These are phyloP conservation scores for Chaetomium fimeti DNA, from an alignment of 495 filamentous ascomycete species.

Conservation along the genomic window DNA sequence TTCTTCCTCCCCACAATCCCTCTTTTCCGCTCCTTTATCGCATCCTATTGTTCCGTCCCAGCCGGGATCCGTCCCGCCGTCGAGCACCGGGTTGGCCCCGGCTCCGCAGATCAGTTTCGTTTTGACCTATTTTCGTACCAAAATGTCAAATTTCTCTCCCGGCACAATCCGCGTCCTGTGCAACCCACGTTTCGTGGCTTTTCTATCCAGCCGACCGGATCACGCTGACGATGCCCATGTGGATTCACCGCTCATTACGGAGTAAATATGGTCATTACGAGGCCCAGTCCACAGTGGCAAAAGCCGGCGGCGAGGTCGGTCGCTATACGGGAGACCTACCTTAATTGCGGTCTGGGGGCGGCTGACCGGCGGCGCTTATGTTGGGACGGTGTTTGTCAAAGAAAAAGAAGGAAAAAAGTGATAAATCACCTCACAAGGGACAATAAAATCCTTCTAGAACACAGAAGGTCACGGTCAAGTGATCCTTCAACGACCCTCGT, in stretches of 20 bases:
- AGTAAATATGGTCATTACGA: too few relatives aligned
- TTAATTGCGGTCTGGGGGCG: conserved; percentile 4
- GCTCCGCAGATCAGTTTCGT: conserved; percentile 9
- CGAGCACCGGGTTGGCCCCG: neutral
- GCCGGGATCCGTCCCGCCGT: neutral
- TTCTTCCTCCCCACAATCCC: neutral
- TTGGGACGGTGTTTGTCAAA: neutral
- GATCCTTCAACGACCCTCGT: conserved; percentile 6
- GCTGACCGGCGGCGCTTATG: neutral
- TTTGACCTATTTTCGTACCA: neutral
- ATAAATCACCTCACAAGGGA: neutral
- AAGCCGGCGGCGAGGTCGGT: conserved; percentile 9
- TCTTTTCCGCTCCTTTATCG: neutral
- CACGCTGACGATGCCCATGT: conserved; percentile 1
- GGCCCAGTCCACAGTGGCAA: neutral
- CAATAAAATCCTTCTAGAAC: conserved; percentile 12
- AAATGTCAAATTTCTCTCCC: neutral
- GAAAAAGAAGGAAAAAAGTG: neutral
- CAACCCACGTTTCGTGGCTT: conserved; percentile 1
- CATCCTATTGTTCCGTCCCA: neutral
- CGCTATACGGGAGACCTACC: neutral
- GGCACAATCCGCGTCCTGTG: neutral
- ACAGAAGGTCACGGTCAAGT: neutral
- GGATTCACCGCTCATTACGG: conserved; percentile 3
- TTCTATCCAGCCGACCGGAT: conserved; percentile 1